Evolutionary conservation across 371 early-diverging fungal species (phyloP).

Genomic region (Cokeromyces recurvatus): DNA sequence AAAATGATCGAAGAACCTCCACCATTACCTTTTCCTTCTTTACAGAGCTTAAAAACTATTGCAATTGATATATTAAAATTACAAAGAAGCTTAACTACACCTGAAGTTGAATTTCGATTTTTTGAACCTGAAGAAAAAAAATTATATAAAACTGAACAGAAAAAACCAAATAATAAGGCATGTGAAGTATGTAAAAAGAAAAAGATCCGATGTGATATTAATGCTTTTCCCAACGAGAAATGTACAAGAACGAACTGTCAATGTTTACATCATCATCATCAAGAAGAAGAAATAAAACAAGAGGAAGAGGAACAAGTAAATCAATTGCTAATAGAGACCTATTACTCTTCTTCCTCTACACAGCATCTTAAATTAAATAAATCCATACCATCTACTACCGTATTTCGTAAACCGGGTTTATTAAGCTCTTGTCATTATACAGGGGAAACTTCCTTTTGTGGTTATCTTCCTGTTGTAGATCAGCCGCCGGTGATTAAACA

Average conservation of each 20-base stretch:
- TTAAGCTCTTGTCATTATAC: slow-evolving; percentile 15
- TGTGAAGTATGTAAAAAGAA: slow-evolving; percentile 18
- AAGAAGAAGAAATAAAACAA: not conserved
- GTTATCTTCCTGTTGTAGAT: not conserved
- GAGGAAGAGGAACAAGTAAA: too few relatives aligned
- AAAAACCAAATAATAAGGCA: slow-evolving; percentile 4
- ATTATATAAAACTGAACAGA: not conserved
- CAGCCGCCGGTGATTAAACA: not conserved
- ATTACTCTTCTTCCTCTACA: not conserved
- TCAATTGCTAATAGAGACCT: not conserved
- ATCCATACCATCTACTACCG: slow-evolving; percentile 12
- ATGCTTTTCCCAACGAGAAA: slow-evolving; percentile 3
- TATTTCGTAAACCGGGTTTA: slow-evolving; percentile 18
- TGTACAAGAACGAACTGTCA: slow-evolving; percentile 11
- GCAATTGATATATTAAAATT: slow-evolving; percentile 8
- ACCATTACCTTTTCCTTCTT: slow-evolving; percentile 16
- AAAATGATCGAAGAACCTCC: slow-evolving; percentile 12
- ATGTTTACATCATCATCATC: slow-evolving; percentile 13
- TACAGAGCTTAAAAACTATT: slow-evolving; percentile 9
- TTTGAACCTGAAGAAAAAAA: not conserved
- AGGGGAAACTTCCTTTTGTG: slow-evolving; percentile 22
- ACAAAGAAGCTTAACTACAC: slow-evolving; percentile 11
- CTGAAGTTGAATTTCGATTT: slow-evolving; percentile 8
- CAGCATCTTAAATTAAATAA: not conserved
- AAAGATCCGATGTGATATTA: slow-evolving; percentile 17